Conservation (phyloP, 441 rosid species). For the Corymbia citriodora region DNA sequence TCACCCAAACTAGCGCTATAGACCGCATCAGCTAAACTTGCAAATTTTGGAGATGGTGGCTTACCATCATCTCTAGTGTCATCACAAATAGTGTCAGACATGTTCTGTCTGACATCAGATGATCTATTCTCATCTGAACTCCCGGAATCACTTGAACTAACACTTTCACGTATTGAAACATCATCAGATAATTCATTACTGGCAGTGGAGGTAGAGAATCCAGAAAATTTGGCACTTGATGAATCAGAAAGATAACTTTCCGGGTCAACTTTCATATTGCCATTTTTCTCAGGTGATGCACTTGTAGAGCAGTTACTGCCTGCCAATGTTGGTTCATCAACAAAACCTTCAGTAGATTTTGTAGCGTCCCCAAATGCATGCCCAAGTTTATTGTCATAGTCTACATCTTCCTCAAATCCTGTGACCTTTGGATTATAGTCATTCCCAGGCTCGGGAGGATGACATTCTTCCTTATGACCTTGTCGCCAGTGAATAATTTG, state of each 20-base stretch:
- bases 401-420: conserved; percentile 17
- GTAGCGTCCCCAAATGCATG: conserved; percentile 18
- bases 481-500: conserved; percentile 95
- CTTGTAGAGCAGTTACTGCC: conserved; percentile 23
- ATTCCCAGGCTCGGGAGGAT: conserved; percentile 38
- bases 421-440: conserved; percentile 21
- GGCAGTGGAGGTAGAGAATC: conserved; percentile 45
- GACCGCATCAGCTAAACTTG: conserved; percentile 57
- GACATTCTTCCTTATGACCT: conserved; percentile 95
- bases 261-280: conserved; percentile 33
- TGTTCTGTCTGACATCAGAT: conserved; percentile 27
- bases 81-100: conserved; percentile 20
- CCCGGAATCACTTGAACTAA: conserved; percentile 54
- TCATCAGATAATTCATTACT: conserved; percentile 66
- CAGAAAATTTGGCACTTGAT: conserved; percentile 59
- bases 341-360: conserved; percentile 20
- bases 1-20: conserved; percentile 25
- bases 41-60: conserved; percentile 69
- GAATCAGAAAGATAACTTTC: conserved; percentile 49
- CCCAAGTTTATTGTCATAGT: conserved; percentile 13
- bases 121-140: conserved; percentile 30
- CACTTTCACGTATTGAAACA: conserved; percentile 55
- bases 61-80: conserved; percentile 31
- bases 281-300: conserved; percentile 19
- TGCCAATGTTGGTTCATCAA: conserved; percentile 23